phyloP scores from a whole-genome alignment of 2,329 filamentous ascomycete species.

The Bipolaris sorokiniana region DNA sequence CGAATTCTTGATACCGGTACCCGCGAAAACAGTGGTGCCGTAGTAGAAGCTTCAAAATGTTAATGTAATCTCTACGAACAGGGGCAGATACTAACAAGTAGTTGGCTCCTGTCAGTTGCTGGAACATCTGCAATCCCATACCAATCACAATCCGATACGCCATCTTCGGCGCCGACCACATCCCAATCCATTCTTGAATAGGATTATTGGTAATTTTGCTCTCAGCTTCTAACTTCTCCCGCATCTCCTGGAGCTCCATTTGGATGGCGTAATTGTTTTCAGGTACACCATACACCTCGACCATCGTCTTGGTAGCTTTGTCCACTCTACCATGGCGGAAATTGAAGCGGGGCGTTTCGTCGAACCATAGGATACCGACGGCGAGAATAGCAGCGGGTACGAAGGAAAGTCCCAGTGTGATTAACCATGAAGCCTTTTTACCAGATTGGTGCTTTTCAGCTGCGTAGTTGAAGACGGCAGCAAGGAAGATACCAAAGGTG shows the following conservation, averaged over 20 bases:
- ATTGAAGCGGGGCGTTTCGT: constrained; percentile 63
- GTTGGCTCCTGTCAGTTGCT: constrained; percentile 66
- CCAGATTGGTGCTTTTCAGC: constrained; percentile 55
- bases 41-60: constrained; percentile 55
- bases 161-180: constrained; percentile 70
- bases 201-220: constrained; percentile 22
- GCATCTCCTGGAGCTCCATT: constrained; percentile 61
- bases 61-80: background rate
- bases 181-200: constrained; percentile 63
- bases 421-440: constrained; percentile 64
- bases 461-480: constrained; percentile 62
- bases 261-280: constrained; percentile 60
- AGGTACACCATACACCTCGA: constrained; percentile 60
- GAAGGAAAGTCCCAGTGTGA: constrained; percentile 65
- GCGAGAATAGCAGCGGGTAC: constrained; percentile 61
- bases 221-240: constrained; percentile 60
- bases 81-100: constrained; percentile 47
- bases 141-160: constrained; percentile 67
- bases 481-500: constrained; percentile 67
- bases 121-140: constrained; percentile 66
- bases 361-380: constrained; percentile 59
- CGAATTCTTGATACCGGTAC: constrained; percentile 50
- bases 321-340: constrained; percentile 61
- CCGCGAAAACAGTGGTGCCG: constrained; percentile 52
- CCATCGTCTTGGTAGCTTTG: constrained; percentile 57